phyloP scores from a whole-genome alignment of 2,329 filamentous ascomycete genomes.

The Bipolaris cookei region DNA sequence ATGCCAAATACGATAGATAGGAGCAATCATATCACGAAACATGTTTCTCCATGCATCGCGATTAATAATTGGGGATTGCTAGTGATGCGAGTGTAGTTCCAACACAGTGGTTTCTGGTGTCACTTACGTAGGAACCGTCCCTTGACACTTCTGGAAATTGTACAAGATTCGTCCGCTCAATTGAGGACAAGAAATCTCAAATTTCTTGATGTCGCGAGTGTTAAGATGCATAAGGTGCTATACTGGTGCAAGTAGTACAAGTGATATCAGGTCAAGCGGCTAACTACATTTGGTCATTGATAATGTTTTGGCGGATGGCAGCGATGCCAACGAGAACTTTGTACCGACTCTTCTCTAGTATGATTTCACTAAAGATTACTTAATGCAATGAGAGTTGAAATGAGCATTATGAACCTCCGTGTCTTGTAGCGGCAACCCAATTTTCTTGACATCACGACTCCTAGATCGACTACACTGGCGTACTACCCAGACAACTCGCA shows the following conservation, averaged over 20 bases:
- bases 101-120: slow-evolving; percentile 1
- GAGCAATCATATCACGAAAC: background rate
- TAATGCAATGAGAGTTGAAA: accelerated
- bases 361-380: no score
- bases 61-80: background rate
- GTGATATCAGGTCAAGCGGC: background rate
- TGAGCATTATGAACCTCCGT: background rate
- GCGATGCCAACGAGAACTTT: no score
- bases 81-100: background rate
- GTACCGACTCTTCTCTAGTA: no score
- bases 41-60: background rate
- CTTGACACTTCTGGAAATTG: background rate
- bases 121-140: background rate
- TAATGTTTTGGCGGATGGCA: background rate
- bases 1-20: background rate
- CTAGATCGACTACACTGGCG: background rate
- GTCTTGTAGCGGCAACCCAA: background rate
- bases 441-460: slow-evolving; percentile 13
- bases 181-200: background rate
- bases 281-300: background rate
- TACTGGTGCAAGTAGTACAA: no score
- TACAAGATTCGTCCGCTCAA: background rate
- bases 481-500: background rate
- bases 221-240: no score
- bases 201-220: background rate